phyloP scores from a whole-genome alignment of 768 basidiomycete species.

The Auricularia sp. region DNA sequence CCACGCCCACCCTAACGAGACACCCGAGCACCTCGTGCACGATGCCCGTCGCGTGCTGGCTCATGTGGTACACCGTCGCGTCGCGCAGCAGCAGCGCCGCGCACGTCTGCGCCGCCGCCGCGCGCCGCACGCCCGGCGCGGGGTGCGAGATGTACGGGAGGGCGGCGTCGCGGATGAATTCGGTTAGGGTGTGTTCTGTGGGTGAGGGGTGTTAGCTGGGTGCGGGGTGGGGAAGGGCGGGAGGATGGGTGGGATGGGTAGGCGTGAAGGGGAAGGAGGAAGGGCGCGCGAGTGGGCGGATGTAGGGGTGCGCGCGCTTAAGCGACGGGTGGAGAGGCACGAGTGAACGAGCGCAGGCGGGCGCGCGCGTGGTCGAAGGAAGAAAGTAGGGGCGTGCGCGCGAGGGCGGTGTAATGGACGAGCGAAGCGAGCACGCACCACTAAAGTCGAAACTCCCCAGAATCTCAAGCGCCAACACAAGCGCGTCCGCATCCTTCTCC shows the following conservation, averaged over 20 bases:
- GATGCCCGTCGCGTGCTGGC: conserved; percentile 91
- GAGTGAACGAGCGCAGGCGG: too few relatives aligned
- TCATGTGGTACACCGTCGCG: conserved; percentile 18
- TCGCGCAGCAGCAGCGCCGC: conserved; percentile 57
- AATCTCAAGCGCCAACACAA: conserved; percentile 76
- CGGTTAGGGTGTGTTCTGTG: conserved; percentile 66
- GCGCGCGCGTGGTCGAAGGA: too few relatives aligned
- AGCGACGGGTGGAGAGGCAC: too few relatives aligned
- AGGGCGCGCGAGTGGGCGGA: too few relatives aligned
- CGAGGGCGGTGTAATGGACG: too few relatives aligned
- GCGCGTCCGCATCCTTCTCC: conserved; percentile 5
- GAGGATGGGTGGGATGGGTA: too few relatives aligned
- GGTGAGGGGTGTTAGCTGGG: background rate
- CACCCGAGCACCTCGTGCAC: conserved; percentile 97
- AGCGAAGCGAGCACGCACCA: background rate
- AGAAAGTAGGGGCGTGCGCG: too few relatives aligned
- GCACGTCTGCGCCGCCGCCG: conserved; percentile 85
- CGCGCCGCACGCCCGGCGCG: conserved; percentile 62
- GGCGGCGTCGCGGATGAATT: conserved; percentile 87
- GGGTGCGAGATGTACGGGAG: conserved; percentile 93
- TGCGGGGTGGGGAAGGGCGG: too few relatives aligned
- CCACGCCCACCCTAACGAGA: conserved; percentile 85
- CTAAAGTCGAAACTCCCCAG: conserved; percentile 91
- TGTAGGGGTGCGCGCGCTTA: too few relatives aligned
- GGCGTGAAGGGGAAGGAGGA: background rate